Base-by-base conservation (phyloP, 2,329 filamentous ascomycete species). In the Colletotrichum spaethianum region DNA sequence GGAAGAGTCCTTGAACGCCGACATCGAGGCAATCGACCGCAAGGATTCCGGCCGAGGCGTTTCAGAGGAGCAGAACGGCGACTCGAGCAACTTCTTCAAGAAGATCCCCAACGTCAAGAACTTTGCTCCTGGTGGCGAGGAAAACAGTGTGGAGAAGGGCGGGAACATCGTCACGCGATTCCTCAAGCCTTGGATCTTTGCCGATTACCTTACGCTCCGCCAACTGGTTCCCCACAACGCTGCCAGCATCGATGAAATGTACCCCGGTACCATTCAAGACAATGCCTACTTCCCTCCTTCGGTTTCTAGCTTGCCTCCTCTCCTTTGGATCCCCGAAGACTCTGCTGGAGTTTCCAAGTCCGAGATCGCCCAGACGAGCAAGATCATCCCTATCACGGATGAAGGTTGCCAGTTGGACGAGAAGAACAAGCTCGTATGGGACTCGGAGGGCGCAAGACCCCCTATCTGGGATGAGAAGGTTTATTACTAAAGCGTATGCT, bases 291-390 rank as follows among this genome's bases (percentile, higher is more conserved):
- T 89, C 81, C 91, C 95, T 74, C 94, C 94, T 0, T 88, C 92
- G 0, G 87, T 96, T 78, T 88, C 81, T 31, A 86, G 89, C 73
- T 75, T 86, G 75, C 82, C 89, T 1, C 93, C 93, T 2, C 83
- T 94, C 38, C 85, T 98, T n/a, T 98, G 95, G 95, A 93, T 98
- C 66, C 94, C 95, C 0, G 86, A 89, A 70, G 95, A 98, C 77
- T 83, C 87, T 1, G 89, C 91, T 31, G 93, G 94, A 12, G 89
- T 98, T 52, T 94, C 91, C 65, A 87, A 87, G 76, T 93, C 97
- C 79, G 95, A 97, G 81, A 86, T 96, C 64, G 86, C 86, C 16
- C 93, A 96, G 76, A 93, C 93, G 0, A 86, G 86, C 75, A 90
- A 88, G 77, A 88, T 93, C 40, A 93, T 94, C 38, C 90, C 92